A percentile compares a stretch with the other conserved stretches of the same genome.
Evolutionary conservation across 805 yeast species (phyloP).

Genomic region (Barnettozyma californica): DNA sequence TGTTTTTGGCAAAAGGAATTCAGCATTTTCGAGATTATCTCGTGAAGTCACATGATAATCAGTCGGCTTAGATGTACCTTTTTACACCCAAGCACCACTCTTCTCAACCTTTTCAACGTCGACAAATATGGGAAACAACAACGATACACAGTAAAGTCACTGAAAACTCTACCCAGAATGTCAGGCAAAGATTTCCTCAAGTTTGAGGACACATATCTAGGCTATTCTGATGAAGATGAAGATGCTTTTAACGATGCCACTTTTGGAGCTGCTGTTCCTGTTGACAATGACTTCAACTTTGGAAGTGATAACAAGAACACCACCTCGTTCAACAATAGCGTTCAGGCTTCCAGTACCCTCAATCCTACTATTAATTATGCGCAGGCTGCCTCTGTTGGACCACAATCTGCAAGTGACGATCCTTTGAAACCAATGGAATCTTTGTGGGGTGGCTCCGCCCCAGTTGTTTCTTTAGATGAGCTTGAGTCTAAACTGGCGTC

Average conservation of each 20-base stretch:
- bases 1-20: neutral
- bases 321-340: constrained; percentile 1
- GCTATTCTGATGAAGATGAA: constrained; percentile 64
- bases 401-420: constrained; percentile 29
- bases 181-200: constrained; percentile 39
- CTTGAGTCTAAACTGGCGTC: constrained; percentile 61
- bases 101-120: neutral
- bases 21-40: neutral
- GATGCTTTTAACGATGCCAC: constrained; percentile 81
- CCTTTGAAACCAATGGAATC: constrained; percentile 66
- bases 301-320: constrained; percentile 28
- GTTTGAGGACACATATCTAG: constrained; percentile 81
- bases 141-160: no score
- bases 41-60: neutral
- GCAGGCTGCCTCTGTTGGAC: constrained; percentile 30
- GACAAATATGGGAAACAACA: neutral
- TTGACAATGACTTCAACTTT: constrained; percentile 64
- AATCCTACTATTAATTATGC: constrained; percentile 35
- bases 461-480: constrained; percentile 59
- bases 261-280: constrained; percentile 52
- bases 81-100: neutral
- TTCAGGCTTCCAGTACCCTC: constrained; percentile 15
- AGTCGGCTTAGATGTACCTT: neutral
- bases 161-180: constrained; percentile 1
- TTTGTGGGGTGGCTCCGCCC: constrained; percentile 45